Conservation (phyloP, 257 asterid species). For the Solanum microdontum region DNA sequence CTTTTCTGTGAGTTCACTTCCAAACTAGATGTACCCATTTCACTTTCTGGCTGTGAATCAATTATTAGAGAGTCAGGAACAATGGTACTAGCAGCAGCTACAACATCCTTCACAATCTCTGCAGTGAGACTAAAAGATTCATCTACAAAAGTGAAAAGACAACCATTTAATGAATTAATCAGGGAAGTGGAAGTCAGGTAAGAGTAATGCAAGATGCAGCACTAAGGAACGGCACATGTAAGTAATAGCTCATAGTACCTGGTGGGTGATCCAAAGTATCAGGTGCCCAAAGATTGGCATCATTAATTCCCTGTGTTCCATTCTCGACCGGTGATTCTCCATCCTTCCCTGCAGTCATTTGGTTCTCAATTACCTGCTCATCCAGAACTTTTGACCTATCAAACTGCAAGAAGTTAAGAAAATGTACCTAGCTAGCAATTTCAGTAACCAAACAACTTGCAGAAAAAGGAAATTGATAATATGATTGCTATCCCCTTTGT, state of each 20-base stretch:
- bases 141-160: slow-evolving; percentile 23
- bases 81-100: slow-evolving; percentile 13
- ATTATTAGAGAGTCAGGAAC: slow-evolving; percentile 24
- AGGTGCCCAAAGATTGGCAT: slow-evolving; percentile 35
- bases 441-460: neutral
- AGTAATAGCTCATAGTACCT: slow-evolving; percentile 33
- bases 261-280: slow-evolving; percentile 50
- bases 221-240: neutral
- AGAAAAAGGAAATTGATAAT: neutral
- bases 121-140: slow-evolving; percentile 16
- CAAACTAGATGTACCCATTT: slow-evolving; percentile 18
- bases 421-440: slow-evolving; percentile 6
- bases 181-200: neutral
- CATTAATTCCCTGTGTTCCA: slow-evolving; percentile 17
- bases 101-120: slow-evolving; percentile 19
- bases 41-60: slow-evolving; percentile 55
- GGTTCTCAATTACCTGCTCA: slow-evolving; percentile 12
- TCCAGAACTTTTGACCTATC: slow-evolving; percentile 17
- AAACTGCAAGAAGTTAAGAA: slow-evolving; percentile 27
- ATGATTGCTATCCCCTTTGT: neutral
- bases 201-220: neutral
- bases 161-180: neutral
- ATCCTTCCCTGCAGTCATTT: slow-evolving; percentile 22
- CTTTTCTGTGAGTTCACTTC: slow-evolving; percentile 33
- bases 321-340: slow-evolving; percentile 19